Percentiles rank a stretch among this genome's conserved stretches.
Conservation (phyloP, 148 eudicot species). For the Beta vulgaris region DNA sequence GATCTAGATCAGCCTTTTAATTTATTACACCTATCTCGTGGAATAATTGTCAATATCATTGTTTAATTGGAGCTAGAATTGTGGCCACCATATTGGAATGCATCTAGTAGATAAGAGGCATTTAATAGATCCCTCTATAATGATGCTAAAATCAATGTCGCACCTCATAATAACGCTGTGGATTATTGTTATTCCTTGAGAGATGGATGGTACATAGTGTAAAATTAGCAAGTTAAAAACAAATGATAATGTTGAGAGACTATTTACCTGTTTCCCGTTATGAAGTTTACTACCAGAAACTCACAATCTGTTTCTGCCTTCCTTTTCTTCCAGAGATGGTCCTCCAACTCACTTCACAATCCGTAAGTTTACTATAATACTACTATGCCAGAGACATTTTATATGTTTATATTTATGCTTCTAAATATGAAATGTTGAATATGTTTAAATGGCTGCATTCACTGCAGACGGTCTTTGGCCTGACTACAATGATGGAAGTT, state of each 20-base stretch:
- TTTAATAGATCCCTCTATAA: no score
- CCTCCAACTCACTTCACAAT: conserved; percentile 69
- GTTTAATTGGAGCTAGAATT: no score
- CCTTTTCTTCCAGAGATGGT: conserved; percentile 51
- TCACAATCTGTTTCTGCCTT: conserved; percentile 21
- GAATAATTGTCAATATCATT: no score
- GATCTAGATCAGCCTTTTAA: no score
- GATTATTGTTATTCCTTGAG: not conserved
- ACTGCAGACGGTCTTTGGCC: conserved; percentile 91
- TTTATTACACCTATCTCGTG: no score
- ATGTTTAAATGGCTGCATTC: not conserved
- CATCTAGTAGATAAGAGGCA: no score
- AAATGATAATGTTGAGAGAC: no score
- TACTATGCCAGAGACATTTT: not conserved
- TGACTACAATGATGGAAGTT: conserved; percentile 86
- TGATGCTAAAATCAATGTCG: no score
- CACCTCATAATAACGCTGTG: no score
- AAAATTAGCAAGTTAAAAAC: not conserved
- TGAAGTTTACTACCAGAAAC: conserved; percentile 8
- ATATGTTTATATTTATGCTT: not conserved
- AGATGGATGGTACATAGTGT: not conserved
- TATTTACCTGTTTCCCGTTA: not conserved
- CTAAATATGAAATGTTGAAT: not conserved
- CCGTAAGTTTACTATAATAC: conserved; percentile 50
- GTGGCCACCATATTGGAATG: no score